Conservation (phyloP, 2,329 filamentous ascomycete species). For the Dothiorella sarmentorum region DNA sequence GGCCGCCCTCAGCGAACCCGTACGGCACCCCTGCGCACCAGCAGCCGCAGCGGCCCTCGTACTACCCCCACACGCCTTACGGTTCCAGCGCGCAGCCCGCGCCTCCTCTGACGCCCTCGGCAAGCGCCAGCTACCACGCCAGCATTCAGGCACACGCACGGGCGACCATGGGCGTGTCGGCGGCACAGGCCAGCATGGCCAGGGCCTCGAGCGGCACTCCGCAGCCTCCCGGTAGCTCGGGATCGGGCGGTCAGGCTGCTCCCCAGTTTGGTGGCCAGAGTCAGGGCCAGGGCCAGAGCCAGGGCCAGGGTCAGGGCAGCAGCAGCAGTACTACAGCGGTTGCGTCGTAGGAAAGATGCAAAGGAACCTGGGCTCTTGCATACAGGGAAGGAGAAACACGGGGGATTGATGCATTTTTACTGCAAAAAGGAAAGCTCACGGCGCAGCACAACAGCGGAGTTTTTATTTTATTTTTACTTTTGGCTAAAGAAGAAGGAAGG, state of each 20-base stretch:
- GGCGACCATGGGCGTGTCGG: slow-evolving; percentile 29
- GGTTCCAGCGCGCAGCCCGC: slow-evolving; percentile 30
- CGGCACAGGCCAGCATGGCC: slow-evolving; percentile 27
- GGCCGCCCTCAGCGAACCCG: slow-evolving; percentile 25
- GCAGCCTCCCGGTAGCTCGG: slow-evolving; percentile 30
- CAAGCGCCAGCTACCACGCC: slow-evolving; percentile 25
- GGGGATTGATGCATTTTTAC: background rate
- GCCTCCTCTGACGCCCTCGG: slow-evolving; percentile 34
- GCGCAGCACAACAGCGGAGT: background rate
- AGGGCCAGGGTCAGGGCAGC: slow-evolving; percentile 21
- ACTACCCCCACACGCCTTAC: slow-evolving; percentile 9
- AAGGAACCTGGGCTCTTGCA: too few relatives aligned
- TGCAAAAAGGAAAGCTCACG: background rate
- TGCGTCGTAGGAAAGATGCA: slow-evolving; percentile 15
- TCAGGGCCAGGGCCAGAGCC: slow-evolving; percentile 24
- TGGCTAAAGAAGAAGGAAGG: too few relatives aligned
- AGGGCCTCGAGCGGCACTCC: slow-evolving; percentile 35
- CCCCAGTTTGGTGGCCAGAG: slow-evolving; percentile 7
- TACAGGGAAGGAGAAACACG: background rate
- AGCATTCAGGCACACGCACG: slow-evolving; percentile 29
- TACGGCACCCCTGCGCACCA: slow-evolving; percentile 15
- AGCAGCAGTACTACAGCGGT: slow-evolving; percentile 25
- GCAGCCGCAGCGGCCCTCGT: background rate
- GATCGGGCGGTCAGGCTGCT: slow-evolving; percentile 24
- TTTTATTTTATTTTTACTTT: background rate